These are phyloP conservation scores for Vicia villosa DNA, from an alignment of 306 rosid genomes.

Conservation along the genomic window DNA sequence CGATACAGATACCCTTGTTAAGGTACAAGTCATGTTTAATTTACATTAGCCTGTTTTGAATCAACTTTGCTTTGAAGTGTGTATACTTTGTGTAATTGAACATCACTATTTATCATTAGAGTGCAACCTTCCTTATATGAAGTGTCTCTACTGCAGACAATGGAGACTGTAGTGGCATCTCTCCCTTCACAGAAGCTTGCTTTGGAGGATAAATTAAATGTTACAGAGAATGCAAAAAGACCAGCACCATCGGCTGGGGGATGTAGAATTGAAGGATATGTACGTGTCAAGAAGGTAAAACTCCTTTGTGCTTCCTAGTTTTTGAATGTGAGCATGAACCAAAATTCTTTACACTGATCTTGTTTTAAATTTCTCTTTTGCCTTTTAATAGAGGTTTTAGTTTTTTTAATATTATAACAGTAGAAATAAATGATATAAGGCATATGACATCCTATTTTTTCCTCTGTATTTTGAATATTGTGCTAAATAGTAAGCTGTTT, in stretches of 20 bases:
- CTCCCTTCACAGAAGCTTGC: constrained; percentile 56
- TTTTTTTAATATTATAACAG: neutral
- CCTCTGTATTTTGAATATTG: constrained; percentile 10
- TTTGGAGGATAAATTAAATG: constrained; percentile 59
- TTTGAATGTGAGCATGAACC: constrained; percentile 23
- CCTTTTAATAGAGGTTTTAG: constrained; percentile 14
- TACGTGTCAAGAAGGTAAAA: constrained; percentile 92
- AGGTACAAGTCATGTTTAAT: constrained; percentile 54
- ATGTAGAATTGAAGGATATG: constrained; percentile 91
- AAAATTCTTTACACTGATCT: constrained; percentile 13
- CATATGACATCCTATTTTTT: neutral
- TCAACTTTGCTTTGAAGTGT: constrained; percentile 28
- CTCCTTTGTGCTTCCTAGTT: constrained; percentile 35
- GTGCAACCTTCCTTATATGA: constrained; percentile 37
- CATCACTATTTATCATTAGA: constrained; percentile 16
- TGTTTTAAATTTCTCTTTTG: constrained; percentile 15
- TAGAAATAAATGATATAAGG: constrained; percentile 7
- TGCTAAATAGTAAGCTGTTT: constrained; percentile 34
- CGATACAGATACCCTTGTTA: constrained; percentile 80
- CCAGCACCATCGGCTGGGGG: constrained; percentile 94
- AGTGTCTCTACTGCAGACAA: constrained; percentile 61
- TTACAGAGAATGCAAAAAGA: constrained; percentile 56
- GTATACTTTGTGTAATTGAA: constrained; percentile 27
- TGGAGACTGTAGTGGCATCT: constrained; percentile 75
- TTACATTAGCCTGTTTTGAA: constrained; percentile 28